phyloP scores from a whole-genome alignment of 345 rosid species.

The Aquilaria sinensis region DNA sequence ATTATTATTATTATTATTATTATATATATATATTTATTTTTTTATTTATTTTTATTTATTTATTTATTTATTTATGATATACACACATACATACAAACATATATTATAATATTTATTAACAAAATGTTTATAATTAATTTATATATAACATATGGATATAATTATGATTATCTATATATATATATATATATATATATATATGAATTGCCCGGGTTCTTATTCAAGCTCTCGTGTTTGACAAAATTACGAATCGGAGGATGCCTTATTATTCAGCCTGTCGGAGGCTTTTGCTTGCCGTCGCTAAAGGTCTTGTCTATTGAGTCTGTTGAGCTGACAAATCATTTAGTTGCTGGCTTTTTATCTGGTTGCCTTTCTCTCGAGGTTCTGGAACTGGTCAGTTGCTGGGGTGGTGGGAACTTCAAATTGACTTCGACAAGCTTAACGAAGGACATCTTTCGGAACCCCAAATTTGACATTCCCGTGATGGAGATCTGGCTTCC shows the following conservation, averaged over 20 bases:
- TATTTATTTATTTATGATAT: no score
- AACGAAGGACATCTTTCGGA: not conserved
- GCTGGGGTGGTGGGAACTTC: not conserved
- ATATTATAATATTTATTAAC: no score
- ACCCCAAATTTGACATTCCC: not conserved
- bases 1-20: no score
- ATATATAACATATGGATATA: no score
- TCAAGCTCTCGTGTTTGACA: not conserved
- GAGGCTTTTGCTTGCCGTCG: not conserved
- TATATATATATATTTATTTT: no score
- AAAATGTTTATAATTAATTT: no score
- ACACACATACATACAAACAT: no score
- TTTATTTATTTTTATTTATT: no score
- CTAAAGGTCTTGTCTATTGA: constrained; percentile 5
- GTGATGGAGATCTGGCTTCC: constrained; percentile 7
- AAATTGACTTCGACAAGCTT: not conserved
- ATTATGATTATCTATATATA: no score
- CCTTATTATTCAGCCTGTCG: not conserved
- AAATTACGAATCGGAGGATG: not conserved
- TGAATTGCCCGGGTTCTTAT: constrained; percentile 1
- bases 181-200: no score
- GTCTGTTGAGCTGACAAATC: not conserved
- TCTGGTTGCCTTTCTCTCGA: constrained; percentile 2
- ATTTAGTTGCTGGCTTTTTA: not conserved
- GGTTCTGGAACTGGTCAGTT: constrained; percentile 2